Base-by-base conservation (phyloP, 768 basidiomycete species). In the Suillus brevipes region DNA sequence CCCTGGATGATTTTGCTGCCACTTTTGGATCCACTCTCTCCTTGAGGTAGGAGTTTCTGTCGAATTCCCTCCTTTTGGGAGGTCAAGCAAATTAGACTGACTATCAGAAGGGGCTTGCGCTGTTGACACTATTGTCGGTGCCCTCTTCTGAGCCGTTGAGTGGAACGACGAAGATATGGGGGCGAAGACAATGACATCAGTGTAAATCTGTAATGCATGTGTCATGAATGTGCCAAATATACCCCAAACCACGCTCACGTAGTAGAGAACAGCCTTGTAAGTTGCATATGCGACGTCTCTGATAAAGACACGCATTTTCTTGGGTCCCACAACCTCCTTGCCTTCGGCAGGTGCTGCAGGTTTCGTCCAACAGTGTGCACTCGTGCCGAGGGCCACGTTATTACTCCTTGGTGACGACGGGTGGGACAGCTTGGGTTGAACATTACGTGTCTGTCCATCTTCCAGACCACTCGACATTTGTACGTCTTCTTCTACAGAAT, bases 111-210 rank as follows among this genome's bases (percentile, higher is more conserved):
- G 73, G 0, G 73, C 70, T 38, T 74, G 68, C 10, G 38, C 40
- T 59, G 58, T 59, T 4, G 67, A 49, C 18, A 64, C 55, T 60
- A 60, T 58, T 23, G 60, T 62, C 42, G 40, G 60, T 45, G 25
- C 63, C 40, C 4, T 69, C 66, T 62, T 67, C 43, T 65, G 66
- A 71, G 78, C 42, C 62, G 66, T 57, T 23, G 70, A 50, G 18
- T 75, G 70, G 67, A 91, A 90, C 38, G 86, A 84, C 7, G 94
- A 95, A 0, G 92, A 87, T 20, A 95, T 78, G 0, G 94, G 94
- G 0, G 94, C 91, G 68, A 95, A 95, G 36, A 88, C 83, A 67
- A 95, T 90, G 34, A 83, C 84, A 70, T 94, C 92, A 18, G 94
- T 95, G 73, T 95, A 96, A 31, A 95, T 79, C 93, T 94, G 68